Evolutionary conservation across 2,329 filamentous ascomycete genomes (phyloP).

Genomic region (Aspergillus persii): DNA sequence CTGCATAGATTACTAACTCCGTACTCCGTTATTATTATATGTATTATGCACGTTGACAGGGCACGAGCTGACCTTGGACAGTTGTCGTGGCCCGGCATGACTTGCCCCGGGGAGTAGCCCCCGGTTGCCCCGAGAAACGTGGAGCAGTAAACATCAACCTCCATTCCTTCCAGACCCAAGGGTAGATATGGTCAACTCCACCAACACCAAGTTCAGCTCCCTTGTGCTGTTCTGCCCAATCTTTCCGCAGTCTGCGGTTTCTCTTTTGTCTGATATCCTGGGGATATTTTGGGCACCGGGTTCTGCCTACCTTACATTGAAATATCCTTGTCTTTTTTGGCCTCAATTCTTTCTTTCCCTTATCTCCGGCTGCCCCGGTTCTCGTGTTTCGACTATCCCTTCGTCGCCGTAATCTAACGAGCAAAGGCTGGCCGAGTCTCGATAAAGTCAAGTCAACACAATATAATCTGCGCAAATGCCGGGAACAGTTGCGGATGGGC

Average conservation of each 20-base stretch:
- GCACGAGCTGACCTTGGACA: neutral
- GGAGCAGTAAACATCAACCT: conserved; percentile 25
- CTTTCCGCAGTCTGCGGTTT: conserved; percentile 4
- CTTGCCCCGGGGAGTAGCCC: conserved; percentile 9
- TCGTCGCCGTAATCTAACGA: conserved; percentile 23
- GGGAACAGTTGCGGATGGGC: conserved; percentile 59
- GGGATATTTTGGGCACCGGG: conserved; percentile 3
- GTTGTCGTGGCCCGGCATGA: conserved; percentile 1
- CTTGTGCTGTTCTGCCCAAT: conserved; percentile 13
- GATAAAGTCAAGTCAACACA: conserved; percentile 10
- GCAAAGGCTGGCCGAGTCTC: conserved; percentile 39
- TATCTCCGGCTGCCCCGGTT: conserved; percentile 3
- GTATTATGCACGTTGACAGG: neutral
- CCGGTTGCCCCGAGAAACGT: conserved; percentile 31
- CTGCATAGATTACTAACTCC: neutral
- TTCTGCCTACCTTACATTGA: neutral
- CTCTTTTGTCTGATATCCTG: neutral
- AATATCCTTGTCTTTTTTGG: neutral
- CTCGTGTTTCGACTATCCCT: conserved; percentile 10
- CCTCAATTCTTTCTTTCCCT: neutral
- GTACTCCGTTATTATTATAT: too few relatives aligned
- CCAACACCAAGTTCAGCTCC: conserved; percentile 20
- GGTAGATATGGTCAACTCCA: conserved; percentile 20
- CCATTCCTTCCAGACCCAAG: conserved; percentile 15
- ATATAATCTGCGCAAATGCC: conserved; percentile 51